Base-by-base conservation (phyloP, 78 protist genomes). In the Dictyostelium brefeldianum region DNA sequence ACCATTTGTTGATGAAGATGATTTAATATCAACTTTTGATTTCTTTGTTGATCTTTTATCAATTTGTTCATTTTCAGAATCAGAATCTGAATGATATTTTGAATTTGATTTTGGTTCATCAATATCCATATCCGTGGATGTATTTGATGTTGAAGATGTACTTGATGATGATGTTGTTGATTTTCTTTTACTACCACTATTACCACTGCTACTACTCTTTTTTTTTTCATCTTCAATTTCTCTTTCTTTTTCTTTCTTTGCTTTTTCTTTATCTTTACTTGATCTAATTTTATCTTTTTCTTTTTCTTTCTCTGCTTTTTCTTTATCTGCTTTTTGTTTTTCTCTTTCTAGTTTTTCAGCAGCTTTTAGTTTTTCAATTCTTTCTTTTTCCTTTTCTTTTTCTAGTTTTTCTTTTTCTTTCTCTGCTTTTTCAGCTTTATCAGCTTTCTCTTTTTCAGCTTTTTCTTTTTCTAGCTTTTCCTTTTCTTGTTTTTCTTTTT, bases 11-110 rank as follows among this genome's bases (percentile, higher is more conserved):
- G 70, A 62, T 22, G 41, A 62, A 3, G 70, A 62, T 15, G 75
- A 22, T 62, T 62, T 62, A 25, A 17, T 25, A 18, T 73, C 79
- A 46, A 31, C 17, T 73, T 73, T 73, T 46, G 56, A 73, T 73
- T 73, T 73, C 56, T 73, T 73, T 46, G 47, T 25, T 36, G 51
- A 9, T 73, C 79, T 73, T n/a, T 31, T 47, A 73, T 73, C 79
- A 36, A 36, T 11, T 62, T 22, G 22, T n/a, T 73, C 79, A n/a
- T 43, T 47, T 46, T 73, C 79, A 46, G n/a, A 51, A 27, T 82
- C 80, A 9, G 79, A 82, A 6, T 65, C 69, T 1, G 74, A 64
- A 47, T 17, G 51, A 62, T 22, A 14, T 8, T 48, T 50, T 51
- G 67, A 43, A 48, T 81, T 65, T 67, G 48, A 47, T 27, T 25